phyloP scores from a whole-genome alignment of 2,329 filamentous ascomycete species.

The Paradendryphiella salina region DNA sequence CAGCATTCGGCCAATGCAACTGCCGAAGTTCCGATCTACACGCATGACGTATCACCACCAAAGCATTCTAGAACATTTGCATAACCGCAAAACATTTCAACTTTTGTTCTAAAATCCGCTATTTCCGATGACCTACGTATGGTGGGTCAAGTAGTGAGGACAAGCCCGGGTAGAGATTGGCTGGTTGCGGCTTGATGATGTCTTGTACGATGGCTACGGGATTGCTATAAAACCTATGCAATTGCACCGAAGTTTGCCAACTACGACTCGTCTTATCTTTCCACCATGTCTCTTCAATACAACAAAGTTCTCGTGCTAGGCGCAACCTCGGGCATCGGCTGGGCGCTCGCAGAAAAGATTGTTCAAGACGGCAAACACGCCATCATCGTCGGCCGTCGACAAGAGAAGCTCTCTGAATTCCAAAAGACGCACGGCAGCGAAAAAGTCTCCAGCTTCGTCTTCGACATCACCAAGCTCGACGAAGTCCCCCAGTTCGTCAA shows the following conservation, averaged over 20 bases:
- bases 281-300: conserved; percentile 53
- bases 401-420: conserved; percentile 57
- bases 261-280: background rate
- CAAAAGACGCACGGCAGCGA: conserved; percentile 52
- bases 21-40: conserved; percentile 7
- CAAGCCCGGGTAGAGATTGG: background rate
- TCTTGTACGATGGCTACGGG: background rate
- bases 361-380: conserved; percentile 54
- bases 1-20: background rate
- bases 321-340: conserved; percentile 58
- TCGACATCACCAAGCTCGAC: conserved; percentile 57
- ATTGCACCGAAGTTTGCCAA: background rate
- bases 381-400: conserved; percentile 56
- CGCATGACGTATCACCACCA: conserved; percentile 5
- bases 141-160: background rate
- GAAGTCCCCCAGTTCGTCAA: conserved; percentile 52
- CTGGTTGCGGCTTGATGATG: conserved; percentile 7
- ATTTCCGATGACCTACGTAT: background rate
- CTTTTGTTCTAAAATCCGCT: background rate
- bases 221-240: conserved; percentile 1
- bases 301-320: conserved; percentile 59
- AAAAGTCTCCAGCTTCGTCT: conserved; percentile 51
- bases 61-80: background rate
- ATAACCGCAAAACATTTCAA: background rate
- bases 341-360: conserved; percentile 55